These are phyloP conservation scores for Plasmodium malariae DNA, from an alignment of 169 alveolate species.

Conservation along the genomic window DNA sequence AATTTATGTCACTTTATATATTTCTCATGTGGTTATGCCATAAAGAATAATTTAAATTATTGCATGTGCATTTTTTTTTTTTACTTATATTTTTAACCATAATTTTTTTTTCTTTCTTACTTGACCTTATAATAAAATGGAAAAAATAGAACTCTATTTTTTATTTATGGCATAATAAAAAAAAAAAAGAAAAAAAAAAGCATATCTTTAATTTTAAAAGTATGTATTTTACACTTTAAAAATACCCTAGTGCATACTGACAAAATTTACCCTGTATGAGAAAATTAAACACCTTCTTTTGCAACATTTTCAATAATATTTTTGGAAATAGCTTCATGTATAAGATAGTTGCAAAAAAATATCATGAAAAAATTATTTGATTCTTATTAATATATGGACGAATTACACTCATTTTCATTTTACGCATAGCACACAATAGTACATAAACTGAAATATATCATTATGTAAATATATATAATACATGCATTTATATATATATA, in stretches of 20 bases:
- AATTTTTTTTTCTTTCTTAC: background rate
- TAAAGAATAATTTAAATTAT: background rate
- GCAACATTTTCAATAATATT: background rate
- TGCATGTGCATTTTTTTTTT: constrained; percentile 13
- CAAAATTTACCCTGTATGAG: constrained; percentile 11
- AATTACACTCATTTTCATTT: background rate
- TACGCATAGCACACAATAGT: background rate
- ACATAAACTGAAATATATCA: background rate
- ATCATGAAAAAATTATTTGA: background rate
- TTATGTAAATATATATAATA: background rate
- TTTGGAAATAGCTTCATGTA: background rate
- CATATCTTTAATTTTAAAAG: background rate
- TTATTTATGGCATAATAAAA: background rate
- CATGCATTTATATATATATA: background rate
- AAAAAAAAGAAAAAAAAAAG: background rate
- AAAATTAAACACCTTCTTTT: background rate
- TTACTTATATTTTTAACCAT: background rate
- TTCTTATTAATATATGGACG: background rate
- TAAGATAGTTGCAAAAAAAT: background rate
- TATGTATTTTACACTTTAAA: background rate
- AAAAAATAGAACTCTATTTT: background rate
- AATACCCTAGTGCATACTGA: background rate
- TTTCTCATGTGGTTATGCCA: background rate
- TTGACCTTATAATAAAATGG: background rate
- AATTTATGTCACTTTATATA: background rate